Percentiles rank a stretch among this genome's conserved stretches.
These are phyloP conservation scores for Penicillium odoratum DNA, from an alignment of 495 filamentous ascomycete species.

Conservation along the genomic window DNA sequence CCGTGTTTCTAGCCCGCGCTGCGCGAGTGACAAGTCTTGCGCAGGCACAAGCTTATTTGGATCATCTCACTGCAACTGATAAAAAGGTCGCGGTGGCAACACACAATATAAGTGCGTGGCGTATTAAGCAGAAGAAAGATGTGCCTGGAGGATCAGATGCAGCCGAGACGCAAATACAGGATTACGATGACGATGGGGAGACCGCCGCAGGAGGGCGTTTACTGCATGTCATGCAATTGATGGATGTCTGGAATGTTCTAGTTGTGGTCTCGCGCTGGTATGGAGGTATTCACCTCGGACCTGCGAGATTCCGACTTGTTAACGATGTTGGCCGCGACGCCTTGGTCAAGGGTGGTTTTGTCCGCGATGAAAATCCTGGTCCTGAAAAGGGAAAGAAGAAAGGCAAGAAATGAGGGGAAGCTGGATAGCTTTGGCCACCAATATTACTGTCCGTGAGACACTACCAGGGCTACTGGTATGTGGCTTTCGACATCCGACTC, in stretches of 20 bases:
- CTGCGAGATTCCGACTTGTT: constrained; percentile 86
- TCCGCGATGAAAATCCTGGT: constrained; percentile 41
- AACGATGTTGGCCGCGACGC: constrained; percentile 83
- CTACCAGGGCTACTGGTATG: not conserved
- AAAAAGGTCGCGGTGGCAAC: constrained; percentile 81
- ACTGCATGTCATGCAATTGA: constrained; percentile 87
- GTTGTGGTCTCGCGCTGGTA: constrained; percentile 98
- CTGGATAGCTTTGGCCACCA: not conserved
- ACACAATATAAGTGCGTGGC: constrained; percentile 83
- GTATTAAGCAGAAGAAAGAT: constrained; percentile 50
- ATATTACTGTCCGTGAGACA: not conserved
- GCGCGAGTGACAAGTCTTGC: constrained; percentile 63
- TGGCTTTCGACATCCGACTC: not conserved
- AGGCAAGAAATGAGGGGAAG: constrained; percentile 52
- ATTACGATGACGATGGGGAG: constrained; percentile 96
- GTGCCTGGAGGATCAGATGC: constrained; percentile 29
- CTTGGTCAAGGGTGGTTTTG: constrained; percentile 74
- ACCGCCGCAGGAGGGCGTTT: constrained; percentile 86
- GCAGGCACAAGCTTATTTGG: constrained; percentile 67
- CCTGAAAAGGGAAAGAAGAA: constrained; percentile 57
- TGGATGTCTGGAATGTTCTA: constrained; percentile 89
- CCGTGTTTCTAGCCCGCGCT: constrained; percentile 79
- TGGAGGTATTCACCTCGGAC: constrained; percentile 83
- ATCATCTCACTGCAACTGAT: constrained; percentile 74
- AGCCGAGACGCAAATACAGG: constrained; percentile 66